These are phyloP conservation scores for Chloromonas sp. DNA, from an alignment of 163 green algal genomes.

Conservation along the genomic window DNA sequence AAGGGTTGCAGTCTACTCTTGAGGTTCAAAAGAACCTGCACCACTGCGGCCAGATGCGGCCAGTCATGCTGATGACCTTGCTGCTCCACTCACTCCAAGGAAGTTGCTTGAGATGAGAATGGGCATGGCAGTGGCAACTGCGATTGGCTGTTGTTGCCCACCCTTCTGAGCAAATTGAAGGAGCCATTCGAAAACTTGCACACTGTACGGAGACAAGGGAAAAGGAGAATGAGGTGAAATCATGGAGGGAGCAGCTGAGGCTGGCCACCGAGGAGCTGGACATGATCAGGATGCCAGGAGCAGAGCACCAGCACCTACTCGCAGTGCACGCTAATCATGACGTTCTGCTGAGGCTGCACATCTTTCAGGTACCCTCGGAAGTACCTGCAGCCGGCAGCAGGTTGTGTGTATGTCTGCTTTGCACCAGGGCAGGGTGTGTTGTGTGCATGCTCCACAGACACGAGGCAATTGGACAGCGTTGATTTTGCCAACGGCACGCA, in stretches of 20 bases:
- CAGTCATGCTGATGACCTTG: neutral
- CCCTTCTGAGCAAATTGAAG: neutral
- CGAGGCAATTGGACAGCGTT: neutral
- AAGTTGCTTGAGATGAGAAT: constrained; percentile 26
- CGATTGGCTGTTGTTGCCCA: neutral
- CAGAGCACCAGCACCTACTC: neutral
- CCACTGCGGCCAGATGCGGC: neutral
- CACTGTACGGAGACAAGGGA: too few species aligned
- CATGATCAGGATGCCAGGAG: neutral
- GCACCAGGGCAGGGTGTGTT: neutral
- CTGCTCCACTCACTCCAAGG: constrained; percentile 8
- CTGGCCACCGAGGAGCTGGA: neutral
- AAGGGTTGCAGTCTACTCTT: neutral
- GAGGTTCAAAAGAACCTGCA: too few species aligned
- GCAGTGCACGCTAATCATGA: neutral
- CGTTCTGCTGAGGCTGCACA: neutral
- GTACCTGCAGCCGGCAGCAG: neutral
- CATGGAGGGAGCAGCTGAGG: too few species aligned
- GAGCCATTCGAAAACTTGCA: neutral
- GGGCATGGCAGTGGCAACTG: neutral
- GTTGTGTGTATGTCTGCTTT: neutral
- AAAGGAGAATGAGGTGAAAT: too few species aligned
- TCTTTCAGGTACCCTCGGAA: neutral
- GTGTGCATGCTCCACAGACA: neutral
- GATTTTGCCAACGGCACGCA: neutral